phyloP scores from a whole-genome alignment of 169 alveolate genomes.

The Theileria equi region DNA sequence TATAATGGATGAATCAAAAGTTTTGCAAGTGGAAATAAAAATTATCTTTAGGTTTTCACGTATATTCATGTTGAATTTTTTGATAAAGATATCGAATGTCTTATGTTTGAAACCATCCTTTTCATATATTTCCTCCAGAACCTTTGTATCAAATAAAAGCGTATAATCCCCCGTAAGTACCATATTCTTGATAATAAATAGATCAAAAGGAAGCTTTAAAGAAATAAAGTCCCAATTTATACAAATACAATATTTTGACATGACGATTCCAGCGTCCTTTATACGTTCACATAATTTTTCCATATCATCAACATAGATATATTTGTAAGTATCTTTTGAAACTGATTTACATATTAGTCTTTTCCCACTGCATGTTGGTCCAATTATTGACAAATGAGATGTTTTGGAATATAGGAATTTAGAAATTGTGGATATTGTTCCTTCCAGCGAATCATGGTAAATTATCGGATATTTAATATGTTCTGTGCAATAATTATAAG shows the following conservation, averaged over 20 bases:
- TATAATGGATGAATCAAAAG: background rate
- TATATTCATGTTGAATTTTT: background rate
- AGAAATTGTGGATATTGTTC: too few relatives aligned
- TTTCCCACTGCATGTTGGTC: too few relatives aligned
- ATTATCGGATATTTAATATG: too few relatives aligned
- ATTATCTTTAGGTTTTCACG: background rate
- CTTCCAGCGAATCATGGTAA: too few relatives aligned
- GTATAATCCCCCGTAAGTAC: background rate
- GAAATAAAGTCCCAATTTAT: conserved; percentile 20
- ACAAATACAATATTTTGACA: conserved; percentile 3
- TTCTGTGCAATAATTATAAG: too few relatives aligned
- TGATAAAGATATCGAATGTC: background rate
- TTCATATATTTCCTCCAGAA: background rate
- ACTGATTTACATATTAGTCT: too few relatives aligned
- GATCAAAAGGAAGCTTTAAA: background rate
- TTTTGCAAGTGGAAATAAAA: background rate
- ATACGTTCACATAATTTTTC: background rate
- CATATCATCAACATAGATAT: background rate
- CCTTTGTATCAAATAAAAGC: background rate
- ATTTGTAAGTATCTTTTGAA: too few relatives aligned
- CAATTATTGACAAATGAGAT: too few relatives aligned
- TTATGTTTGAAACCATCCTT: background rate
- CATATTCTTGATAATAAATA: background rate
- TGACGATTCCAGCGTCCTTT: background rate
- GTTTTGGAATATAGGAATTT: too few relatives aligned